Evolutionary conservation across 1,139 yeast genomes (phyloP), one percentile per base, ranked within the genome.

Genomic region (Hanseniaspora sp.): DNA sequence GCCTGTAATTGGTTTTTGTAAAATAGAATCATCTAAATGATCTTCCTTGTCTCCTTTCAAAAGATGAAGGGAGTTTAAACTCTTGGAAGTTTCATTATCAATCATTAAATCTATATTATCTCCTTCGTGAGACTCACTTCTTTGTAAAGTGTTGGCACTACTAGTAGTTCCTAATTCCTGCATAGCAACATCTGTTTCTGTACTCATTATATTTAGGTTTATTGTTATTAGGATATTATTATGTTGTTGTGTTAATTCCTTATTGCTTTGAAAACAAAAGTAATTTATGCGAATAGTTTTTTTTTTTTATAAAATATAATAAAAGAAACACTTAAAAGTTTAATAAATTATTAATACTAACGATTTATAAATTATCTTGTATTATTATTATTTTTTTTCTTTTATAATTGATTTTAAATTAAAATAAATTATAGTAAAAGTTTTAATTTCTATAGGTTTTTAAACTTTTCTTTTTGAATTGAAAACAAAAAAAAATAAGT

Each of bases 181-280:
- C 85, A 80, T 80, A 57, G 82, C 83, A 54, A 80, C 83, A 66
- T 80, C 86, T 56, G 80, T 76, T 65, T 80, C 85, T 67, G 79
- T 72, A 60, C 80, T 85, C 85, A 80, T 80, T 13, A 5, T 43
- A 13, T 44, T 8, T 2, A 7, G 12, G 18, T 17, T n/a, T 30
- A 9, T 5, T 44, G 6, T n/a, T 39, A 13, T 45, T 29, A 7
- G 18, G 37, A 15, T 30, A 23, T 23, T 35, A 7, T 35, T 34
- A 18, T 42, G 23, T 12, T 48, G 8, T 8, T 40, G n/a, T n/a
- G n/a, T n/a, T n/a, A n/a, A n/a, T n/a, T n/a, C n/a, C n/a, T n/a
- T n/a, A n/a, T n/a, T n/a, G n/a, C n/a, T 39, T 18, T 11, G 4
- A 23, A 3, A 23, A 5, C 30, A 18, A 7, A 18, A 40, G 13